Percentiles rank a stretch among this genome's conserved stretches.
Conservation (phyloP, 1,284 basidiomycete species). For the Sanguinoderma infundibulare region DNA sequence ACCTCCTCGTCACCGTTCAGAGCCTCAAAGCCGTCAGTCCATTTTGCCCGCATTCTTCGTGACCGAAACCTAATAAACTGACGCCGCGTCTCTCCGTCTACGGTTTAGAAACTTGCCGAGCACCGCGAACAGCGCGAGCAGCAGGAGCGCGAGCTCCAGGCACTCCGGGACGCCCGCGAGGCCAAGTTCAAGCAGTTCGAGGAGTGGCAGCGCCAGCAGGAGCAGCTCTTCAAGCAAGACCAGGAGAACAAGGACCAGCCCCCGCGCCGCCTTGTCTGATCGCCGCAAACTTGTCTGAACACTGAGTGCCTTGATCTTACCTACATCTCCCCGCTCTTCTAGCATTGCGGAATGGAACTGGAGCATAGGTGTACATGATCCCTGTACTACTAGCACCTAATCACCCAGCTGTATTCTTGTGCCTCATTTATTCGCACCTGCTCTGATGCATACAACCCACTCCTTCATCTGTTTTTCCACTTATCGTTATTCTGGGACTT, state of each 20-base stretch:
- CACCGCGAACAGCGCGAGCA: constrained; percentile 58
- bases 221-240: constrained; percentile 11
- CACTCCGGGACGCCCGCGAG: constrained; percentile 37
- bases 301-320: not conserved
- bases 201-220: constrained; percentile 34
- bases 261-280: constrained; percentile 25
- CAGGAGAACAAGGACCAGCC: constrained; percentile 18
- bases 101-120: constrained; percentile 72
- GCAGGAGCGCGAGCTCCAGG: constrained; percentile 41
- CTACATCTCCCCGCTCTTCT: not conserved
- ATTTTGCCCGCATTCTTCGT: not conserved
- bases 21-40: constrained; percentile 60
- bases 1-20: constrained; percentile 57
- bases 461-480: not conserved
- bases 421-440: not conserved
- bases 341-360: not conserved
- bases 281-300: not conserved
- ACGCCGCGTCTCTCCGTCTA: not conserved
- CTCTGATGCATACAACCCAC: not conserved
- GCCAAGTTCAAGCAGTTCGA: constrained; percentile 44
- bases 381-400: not conserved
- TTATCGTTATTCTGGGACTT: not conserved
- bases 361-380: not conserved
- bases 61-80: not conserved
- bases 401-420: not conserved